Evolutionary conservation across 495 filamentous ascomycete genomes (phyloP).

Genomic region (Podospora pseudoanserina): DNA sequence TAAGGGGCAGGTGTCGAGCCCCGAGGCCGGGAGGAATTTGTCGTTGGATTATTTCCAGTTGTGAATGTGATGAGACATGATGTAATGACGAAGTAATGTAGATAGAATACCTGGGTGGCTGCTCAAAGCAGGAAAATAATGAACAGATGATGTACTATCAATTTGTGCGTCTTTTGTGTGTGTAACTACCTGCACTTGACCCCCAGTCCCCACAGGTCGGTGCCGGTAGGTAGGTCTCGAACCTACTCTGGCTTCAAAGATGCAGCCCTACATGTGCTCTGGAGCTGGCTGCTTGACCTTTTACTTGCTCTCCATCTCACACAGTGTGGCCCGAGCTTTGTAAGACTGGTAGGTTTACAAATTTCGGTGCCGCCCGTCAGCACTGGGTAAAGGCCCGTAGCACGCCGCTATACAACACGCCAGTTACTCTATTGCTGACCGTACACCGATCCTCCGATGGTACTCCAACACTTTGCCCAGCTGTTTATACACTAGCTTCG

Average conservation of each 20-base stretch:
- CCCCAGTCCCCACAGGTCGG: too few species aligned
- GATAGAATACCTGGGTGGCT: background rate
- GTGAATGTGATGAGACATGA: background rate
- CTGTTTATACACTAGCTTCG: too few species aligned
- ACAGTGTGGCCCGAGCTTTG: background rate
- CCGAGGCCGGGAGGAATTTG: background rate
- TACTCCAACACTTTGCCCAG: too few species aligned
- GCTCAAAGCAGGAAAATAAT: background rate
- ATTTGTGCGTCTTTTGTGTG: too few species aligned
- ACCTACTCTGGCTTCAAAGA: too few species aligned
- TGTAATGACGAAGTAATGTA: background rate
- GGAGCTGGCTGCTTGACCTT: too few species aligned
- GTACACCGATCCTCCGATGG: too few species aligned
- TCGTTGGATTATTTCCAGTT: background rate
- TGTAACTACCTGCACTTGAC: too few species aligned
- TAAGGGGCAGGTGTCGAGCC: background rate
- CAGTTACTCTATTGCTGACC: background rate
- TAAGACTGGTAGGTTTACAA: background rate
- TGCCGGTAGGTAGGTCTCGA: too few species aligned
- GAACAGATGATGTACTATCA: background rate
- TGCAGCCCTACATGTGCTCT: too few species aligned
- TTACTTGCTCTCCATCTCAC: too few species aligned
- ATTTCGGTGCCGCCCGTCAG: background rate
- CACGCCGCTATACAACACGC: background rate
- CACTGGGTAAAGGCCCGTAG: background rate